These are phyloP conservation scores for Puccinia polysora DNA, from an alignment of 1,284 basidiomycete genomes.

Conservation along the genomic window DNA sequence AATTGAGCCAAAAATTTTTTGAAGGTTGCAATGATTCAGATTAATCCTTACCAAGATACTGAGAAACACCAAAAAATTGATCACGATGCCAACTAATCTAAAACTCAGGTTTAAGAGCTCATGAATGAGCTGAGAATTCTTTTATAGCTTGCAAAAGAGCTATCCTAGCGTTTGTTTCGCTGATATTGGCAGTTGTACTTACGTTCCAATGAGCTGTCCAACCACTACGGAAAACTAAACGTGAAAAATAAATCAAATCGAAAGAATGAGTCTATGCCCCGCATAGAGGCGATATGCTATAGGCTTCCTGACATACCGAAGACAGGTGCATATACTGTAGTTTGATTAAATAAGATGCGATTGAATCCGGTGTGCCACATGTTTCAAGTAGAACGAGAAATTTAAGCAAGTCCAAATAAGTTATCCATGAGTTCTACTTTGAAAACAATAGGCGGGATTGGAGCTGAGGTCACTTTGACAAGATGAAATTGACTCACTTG, in stretches of 20 bases:
- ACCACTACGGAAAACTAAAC: conserved; percentile 26
- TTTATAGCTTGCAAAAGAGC: too few relatives aligned
- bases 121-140: too few relatives aligned
- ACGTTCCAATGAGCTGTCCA: conserved; percentile 40
- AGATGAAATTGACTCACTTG: conserved; percentile 15
- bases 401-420: too few relatives aligned
- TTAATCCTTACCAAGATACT: conserved; percentile 20
- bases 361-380: neutral
- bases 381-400: neutral
- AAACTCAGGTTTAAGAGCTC: neutral
- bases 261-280: too few relatives aligned
- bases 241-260: too few relatives aligned
- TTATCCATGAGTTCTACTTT: neutral
- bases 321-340: conserved; percentile 43
- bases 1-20: neutral
- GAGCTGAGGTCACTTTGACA: too few relatives aligned
- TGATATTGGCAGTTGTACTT: neutral
- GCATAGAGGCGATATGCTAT: too few relatives aligned
- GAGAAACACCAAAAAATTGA: conserved; percentile 32
- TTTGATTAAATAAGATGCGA: too few relatives aligned
- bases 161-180: neutral
- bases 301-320: conserved; percentile 9
- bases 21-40: too few relatives aligned
- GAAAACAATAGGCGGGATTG: too few relatives aligned
- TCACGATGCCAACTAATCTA: conserved; percentile 26